Conservation (phyloP, 768 basidiomycete genomes). For the Cantharellus cinnabarinus region DNA sequence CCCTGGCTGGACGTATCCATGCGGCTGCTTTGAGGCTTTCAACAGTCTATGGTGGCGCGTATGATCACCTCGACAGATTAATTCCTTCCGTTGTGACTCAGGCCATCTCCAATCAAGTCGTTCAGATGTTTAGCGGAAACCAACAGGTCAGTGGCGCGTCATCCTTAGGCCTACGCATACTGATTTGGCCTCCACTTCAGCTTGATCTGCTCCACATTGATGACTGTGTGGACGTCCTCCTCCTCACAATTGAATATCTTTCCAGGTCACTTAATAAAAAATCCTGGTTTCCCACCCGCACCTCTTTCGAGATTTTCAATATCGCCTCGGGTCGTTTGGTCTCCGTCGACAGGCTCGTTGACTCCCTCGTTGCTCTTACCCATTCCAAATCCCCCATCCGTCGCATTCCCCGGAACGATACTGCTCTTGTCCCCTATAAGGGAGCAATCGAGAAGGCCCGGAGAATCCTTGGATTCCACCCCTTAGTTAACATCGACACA, state of each 20-base stretch:
- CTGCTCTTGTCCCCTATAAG: background rate
- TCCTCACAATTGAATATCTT: slow-evolving; percentile 16
- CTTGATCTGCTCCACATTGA: background rate
- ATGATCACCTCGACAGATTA: slow-evolving; percentile 13
- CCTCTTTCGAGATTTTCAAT: slow-evolving; percentile 10
- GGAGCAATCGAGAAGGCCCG: slow-evolving; percentile 2
- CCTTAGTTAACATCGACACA: slow-evolving; percentile 10
- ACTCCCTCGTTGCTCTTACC: slow-evolving; percentile 11
- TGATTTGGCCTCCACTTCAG: background rate
- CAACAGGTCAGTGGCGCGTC: slow-evolving; percentile 3
- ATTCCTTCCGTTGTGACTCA: slow-evolving; percentile 12
- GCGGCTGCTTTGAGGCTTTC: slow-evolving; percentile 13
- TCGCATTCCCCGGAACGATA: slow-evolving; percentile 9
- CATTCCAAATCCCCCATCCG: slow-evolving; percentile 14
- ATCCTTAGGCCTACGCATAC: background rate
- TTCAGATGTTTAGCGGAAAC: slow-evolving; percentile 14
- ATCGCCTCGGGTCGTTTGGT: slow-evolving; percentile 13
- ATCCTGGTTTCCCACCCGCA: background rate
- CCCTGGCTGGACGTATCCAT: background rate
- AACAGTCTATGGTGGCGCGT: slow-evolving; percentile 15
- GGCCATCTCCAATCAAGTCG: slow-evolving; percentile 13
- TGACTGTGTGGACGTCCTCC: background rate
- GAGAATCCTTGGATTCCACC: slow-evolving; percentile 11
- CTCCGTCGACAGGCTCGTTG: slow-evolving; percentile 11
- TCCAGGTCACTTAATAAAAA: slow-evolving; percentile 2